Base-by-base conservation (phyloP, 306 rosid species). In the Gastrolobium bilobum region DNA sequence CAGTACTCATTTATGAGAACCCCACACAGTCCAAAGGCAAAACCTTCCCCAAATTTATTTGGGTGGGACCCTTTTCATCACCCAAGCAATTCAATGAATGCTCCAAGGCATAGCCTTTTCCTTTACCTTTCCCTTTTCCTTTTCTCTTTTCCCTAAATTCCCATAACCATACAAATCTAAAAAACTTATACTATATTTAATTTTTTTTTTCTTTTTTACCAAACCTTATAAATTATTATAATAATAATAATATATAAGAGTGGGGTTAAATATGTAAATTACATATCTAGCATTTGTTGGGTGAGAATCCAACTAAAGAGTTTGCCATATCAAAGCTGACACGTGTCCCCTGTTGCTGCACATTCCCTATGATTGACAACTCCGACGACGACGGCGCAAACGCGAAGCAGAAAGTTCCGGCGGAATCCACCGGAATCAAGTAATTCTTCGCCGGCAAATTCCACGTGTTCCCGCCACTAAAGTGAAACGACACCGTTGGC, bases 271-370 rank as follows among this genome's bases (percentile, higher is more conserved):
- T 43, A 64, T 6, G 79, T 76, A 46, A 86, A 67, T 7, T 43
- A 8, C 6, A 9, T 11, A 14, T 60, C 81, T 71, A 95, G 69
- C 99, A 95, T 10, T 91, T 91, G 48, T 79, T 85, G 40, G 94
- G 66, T 1, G 99, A 85, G 87, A 95, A 95, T 7, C 86, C 99
- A 35, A 95, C 84, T 2, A 82, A n/a, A 1, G 78, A 70, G 34
- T 88, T 88, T 0, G 85, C 90, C 26, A 91, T 78, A 80, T 95
- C 96, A 6, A 78, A 90, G 57, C 79, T 90, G 91, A 95, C 99
- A 90, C 99, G 99, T 78, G 90, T 95, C 87, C 98, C 99, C 14
- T 95, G 99, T 42, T 95, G 99, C 88, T 95, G 99, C 2, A 95
- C 91, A 13, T 93, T 95, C 6, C 99, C 98, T 4, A 95, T 86